Evolutionary conservation across 257 asterid species (phyloP).

Genomic region (Lavandula angustifolia): DNA sequence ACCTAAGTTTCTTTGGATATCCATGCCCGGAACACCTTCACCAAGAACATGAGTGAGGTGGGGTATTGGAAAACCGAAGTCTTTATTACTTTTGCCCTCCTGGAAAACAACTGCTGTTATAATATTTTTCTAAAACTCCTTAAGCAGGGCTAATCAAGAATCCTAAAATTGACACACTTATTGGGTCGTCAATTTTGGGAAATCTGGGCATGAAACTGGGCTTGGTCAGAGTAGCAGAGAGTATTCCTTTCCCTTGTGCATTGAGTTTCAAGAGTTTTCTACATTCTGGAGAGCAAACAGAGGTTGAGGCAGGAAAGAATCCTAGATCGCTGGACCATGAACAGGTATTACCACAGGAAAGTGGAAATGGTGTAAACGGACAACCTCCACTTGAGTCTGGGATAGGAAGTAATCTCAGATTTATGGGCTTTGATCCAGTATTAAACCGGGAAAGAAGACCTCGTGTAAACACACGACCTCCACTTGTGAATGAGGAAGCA

Average conservation of each 20-base stretch:
- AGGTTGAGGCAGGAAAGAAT: slow-evolving; percentile 33
- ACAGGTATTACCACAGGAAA: not conserved
- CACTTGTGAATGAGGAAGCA: slow-evolving; percentile 3
- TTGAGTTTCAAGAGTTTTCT: slow-evolving; percentile 21
- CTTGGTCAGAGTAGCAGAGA: slow-evolving; percentile 32
- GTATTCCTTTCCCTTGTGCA: slow-evolving; percentile 34
- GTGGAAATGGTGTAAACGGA: not conserved
- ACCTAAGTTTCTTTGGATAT: not conserved
- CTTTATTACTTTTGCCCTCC: not conserved
- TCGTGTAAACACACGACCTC: slow-evolving; percentile 4
- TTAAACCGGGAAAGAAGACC: not conserved
- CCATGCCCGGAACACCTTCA: not conserved
- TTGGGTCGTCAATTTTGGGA: slow-evolving; percentile 35
- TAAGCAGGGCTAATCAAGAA: slow-evolving; percentile 34
- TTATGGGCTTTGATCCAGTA: slow-evolving; percentile 30
- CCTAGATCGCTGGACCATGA: slow-evolving; percentile 37
- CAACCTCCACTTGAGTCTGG: slow-evolving; percentile 27
- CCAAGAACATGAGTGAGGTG: not conserved
- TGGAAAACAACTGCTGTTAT: not conserved
- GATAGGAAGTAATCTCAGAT: slow-evolving; percentile 29
- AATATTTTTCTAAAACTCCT: slow-evolving; percentile 5
- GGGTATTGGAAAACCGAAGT: not conserved
- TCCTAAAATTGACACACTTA: slow-evolving; percentile 22
- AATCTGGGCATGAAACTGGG: slow-evolving; percentile 37
- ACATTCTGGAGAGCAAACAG: not conserved